phyloP scores from a whole-genome alignment of 208 protist genomes.

The Herpetomonas tarakana region DNA sequence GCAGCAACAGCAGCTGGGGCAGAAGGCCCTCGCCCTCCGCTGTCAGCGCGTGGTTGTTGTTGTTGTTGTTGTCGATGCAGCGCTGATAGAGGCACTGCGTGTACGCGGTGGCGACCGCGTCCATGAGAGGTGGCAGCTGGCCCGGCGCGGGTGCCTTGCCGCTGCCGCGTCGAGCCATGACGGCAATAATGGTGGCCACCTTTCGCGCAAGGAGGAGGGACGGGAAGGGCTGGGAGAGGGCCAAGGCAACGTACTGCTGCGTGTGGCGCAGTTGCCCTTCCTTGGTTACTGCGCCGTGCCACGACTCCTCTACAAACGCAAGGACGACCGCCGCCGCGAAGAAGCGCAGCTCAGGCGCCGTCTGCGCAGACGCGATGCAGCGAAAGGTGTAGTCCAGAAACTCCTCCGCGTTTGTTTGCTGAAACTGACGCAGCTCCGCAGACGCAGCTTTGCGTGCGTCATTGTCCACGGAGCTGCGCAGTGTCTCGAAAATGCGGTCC shows the following conservation, averaged over 20 bases:
- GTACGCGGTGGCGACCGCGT: conserved; percentile 32
- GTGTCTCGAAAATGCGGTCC: conserved; percentile 45
- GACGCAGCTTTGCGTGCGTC: conserved; percentile 45
- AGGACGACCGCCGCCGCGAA: conserved; percentile 56
- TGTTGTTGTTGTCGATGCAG: not conserved
- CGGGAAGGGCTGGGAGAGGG: conserved; percentile 17
- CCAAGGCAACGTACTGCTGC: conserved; percentile 38
- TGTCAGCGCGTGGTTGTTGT: conserved; percentile 1
- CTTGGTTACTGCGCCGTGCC: conserved; percentile 37
- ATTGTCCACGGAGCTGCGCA: conserved; percentile 62
- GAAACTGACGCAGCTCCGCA: conserved; percentile 46
- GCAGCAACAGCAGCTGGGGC: conserved; percentile 40
- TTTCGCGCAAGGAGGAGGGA: conserved; percentile 52
- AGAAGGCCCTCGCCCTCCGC: conserved; percentile 6
- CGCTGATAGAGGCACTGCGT: not conserved
- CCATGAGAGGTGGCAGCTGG: conserved; percentile 31
- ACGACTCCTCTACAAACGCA: conserved; percentile 66
- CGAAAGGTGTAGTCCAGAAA: conserved; percentile 68
- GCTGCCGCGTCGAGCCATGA: conserved; percentile 47
- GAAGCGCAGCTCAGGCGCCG: conserved; percentile 43
- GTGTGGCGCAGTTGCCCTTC: conserved; percentile 31
- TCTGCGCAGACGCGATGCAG: conserved; percentile 25
- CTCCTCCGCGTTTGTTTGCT: conserved; percentile 42
- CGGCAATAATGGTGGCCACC: conserved; percentile 38
- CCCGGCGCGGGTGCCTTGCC: conserved; percentile 22